Percentiles rank a stretch among this genome's conserved stretches.
Evolutionary conservation across 345 rosid species (phyloP).

Genomic region (Lumnitzera littorea): DNA sequence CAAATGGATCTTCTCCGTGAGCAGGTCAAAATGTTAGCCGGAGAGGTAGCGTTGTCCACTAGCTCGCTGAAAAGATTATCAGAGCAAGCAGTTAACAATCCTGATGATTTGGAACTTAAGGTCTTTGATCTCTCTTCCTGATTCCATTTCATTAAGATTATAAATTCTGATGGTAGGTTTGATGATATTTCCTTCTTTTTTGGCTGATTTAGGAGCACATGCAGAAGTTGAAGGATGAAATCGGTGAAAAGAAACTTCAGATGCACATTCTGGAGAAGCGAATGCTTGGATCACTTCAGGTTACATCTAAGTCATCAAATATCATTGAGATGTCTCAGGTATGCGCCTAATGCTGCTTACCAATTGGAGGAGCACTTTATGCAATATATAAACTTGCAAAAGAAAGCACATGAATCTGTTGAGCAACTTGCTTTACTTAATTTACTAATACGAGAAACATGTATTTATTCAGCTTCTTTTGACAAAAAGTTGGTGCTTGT

Average conservation of each 20-base stretch:
- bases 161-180: not conserved
- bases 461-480: too few species aligned
- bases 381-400: too few species aligned
- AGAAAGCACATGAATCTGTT: too few species aligned
- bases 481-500: not conserved
- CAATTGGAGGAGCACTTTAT: too few species aligned
- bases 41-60: constrained; percentile 57
- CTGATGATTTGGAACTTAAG: constrained; percentile 41
- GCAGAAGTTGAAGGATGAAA: constrained; percentile 51
- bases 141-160: too few species aligned
- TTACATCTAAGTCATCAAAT: constrained; percentile 26
- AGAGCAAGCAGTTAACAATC: constrained; percentile 37
- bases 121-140: constrained; percentile 15
- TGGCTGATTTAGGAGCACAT: constrained; percentile 38
- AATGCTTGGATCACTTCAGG: constrained; percentile 52
- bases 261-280: constrained; percentile 48
- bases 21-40: constrained; percentile 71
- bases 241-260: constrained; percentile 56
- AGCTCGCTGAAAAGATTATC: constrained; percentile 62
- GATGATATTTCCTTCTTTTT: constrained; percentile 2
- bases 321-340: constrained; percentile 47
- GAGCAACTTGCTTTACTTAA: too few species aligned
- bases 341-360: not conserved
- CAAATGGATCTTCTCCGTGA: constrained; percentile 74
- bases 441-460: too few species aligned